These are phyloP conservation scores for Talaromyces sp. DNA, from an alignment of 2,329 filamentous ascomycete genomes.

Conservation along the genomic window DNA sequence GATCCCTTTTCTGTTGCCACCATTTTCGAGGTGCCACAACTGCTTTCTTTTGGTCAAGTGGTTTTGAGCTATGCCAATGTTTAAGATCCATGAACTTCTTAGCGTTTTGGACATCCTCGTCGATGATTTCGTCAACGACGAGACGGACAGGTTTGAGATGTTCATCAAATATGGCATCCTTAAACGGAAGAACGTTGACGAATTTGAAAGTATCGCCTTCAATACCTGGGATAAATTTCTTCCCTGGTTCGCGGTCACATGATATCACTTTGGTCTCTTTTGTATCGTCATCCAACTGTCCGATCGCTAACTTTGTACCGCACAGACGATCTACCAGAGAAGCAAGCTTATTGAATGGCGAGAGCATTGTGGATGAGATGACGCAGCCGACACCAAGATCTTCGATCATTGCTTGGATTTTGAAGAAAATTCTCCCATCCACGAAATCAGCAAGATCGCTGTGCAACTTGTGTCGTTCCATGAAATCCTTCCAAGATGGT, in stretches of 20 bases:
- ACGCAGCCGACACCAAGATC: not conserved
- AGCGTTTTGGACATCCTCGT: not conserved
- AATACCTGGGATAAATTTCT: not conserved
- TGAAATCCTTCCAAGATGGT: not conserved
- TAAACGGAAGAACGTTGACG: conserved; percentile 3
- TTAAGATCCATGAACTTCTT: conserved; percentile 1
- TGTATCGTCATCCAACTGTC: not conserved
- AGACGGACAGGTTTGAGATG: conserved; percentile 7
- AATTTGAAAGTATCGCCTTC: not conserved
- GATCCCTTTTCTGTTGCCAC: conserved; percentile 4
- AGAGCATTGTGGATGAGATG: not conserved
- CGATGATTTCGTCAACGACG: not conserved
- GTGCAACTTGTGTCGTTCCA: not conserved
- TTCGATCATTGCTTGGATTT: not conserved
- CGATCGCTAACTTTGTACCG: not conserved
- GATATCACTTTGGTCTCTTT: not conserved
- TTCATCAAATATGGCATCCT: not conserved
- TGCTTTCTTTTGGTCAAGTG: conserved; percentile 13
- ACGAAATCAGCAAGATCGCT: not conserved
- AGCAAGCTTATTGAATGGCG: not conserved
- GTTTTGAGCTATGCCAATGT: conserved; percentile 31
- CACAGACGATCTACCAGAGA: not conserved
- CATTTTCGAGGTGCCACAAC: not conserved
- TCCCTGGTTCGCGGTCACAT: not conserved
- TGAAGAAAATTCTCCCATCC: not conserved